Evolutionary conservation across 2,329 filamentous ascomycete species (phyloP), one percentile per base, ranked within the genome.

Genomic region (Hypoxylon sp.): DNA sequence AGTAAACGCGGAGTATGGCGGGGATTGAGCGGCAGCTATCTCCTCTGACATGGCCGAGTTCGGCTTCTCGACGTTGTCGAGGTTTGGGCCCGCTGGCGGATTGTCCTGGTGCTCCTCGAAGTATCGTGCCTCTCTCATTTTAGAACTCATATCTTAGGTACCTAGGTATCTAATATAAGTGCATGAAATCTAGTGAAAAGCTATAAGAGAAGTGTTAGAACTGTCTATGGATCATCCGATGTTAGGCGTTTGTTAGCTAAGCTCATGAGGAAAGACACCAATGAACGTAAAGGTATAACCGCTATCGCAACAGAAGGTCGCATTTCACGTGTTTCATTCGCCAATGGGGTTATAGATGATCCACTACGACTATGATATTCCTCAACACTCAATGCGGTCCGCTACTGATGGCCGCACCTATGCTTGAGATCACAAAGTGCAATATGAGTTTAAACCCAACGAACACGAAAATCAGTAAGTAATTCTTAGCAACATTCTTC

Each of bases 1-100:
- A 24, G 40, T 33, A 26, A 55, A 55, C 2, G 22, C 40, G 11
- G 52, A 55, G 18, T 55, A 55, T n/a, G 40, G 52, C 28, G 52
- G 40, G 40, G 26, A 7, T 24, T 55, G 26, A n/a, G 18, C 18
- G 26, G 38, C 1, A 54, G 30, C 16, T 54, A 9, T 24, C 4
- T 16, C 4, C 1, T 33, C 40, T 28, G 20, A 12, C 9, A 18
- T 26, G 52, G 18, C 52, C 38, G 38, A 45, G n/a, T 16, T 53
- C 36, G 36, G 50, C 50, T 53, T 53, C 26, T 40, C 50, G 22
- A 24, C 22, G 42, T 53, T n/a, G n/a, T 40, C 24, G 16, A 30
- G 22, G 4, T 18, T n/a, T 8, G 8, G 2, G 20, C 22, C 24
- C 8, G 4, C 22, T 3, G 6, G 24, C 12, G 20, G 20, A 5